Conservation (phyloP, 345 rosid genomes). For the Lumnitzera littorea region DNA sequence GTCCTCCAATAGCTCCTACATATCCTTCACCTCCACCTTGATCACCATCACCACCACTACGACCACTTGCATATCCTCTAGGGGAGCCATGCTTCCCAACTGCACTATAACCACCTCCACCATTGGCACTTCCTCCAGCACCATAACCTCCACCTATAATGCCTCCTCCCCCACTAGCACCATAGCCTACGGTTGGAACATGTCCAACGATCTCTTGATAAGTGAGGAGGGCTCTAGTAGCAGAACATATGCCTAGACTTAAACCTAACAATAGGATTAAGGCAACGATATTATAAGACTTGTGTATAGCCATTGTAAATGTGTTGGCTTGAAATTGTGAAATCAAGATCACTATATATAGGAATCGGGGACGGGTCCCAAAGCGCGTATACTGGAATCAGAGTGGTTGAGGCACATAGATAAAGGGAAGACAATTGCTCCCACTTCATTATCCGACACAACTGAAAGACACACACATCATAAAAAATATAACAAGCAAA, state of each 20-base stretch:
- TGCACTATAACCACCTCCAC: conserved; percentile 10
- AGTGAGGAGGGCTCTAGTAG: conserved; percentile 29
- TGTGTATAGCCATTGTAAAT: conserved; percentile 21
- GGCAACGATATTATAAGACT: conserved; percentile 13
- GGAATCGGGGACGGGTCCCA: conserved; percentile 8
- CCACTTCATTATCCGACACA: background rate
- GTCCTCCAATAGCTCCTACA: conserved; percentile 14
- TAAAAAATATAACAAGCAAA: too few species aligned
- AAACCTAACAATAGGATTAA: conserved; percentile 22
- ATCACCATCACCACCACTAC: conserved; percentile 24
- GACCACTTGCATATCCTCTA: background rate
- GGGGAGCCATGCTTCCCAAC: conserved; percentile 9
- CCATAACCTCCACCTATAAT: conserved; percentile 16
- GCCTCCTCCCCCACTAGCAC: conserved; percentile 14
- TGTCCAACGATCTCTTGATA: conserved; percentile 18
- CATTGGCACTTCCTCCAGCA: conserved; percentile 13
- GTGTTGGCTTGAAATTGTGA: conserved; percentile 6
- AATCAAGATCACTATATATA: conserved; percentile 23
- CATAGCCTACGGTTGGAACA: conserved; percentile 4
- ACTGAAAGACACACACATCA: too few species aligned
- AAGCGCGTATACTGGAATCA: conserved; percentile 1
- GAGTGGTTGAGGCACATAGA: conserved; percentile 17
- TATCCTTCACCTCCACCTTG: conserved; percentile 21
- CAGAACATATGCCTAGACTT: conserved; percentile 31
- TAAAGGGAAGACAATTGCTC: background rate